Percentiles rank a stretch among this genome's conserved stretches.
phyloP scores from a whole-genome alignment of 2,329 filamentous ascomycete genomes.

The Truncatella angustata region DNA sequence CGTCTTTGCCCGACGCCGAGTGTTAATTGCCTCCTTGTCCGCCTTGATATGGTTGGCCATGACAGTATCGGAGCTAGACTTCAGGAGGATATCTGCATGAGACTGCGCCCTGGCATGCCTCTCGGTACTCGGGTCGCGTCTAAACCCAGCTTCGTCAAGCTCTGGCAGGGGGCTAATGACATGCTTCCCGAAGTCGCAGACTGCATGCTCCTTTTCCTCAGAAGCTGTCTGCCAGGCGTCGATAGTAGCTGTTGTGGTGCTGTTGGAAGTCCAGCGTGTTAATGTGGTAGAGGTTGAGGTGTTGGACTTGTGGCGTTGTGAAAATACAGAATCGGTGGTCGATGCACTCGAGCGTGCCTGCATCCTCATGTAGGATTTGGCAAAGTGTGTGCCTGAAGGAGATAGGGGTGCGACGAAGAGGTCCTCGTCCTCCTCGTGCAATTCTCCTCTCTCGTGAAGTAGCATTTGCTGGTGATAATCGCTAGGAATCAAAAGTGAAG shows the following conservation, averaged over 20 bases:
- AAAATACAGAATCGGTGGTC: constrained; percentile 50
- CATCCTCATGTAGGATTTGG: constrained; percentile 20
- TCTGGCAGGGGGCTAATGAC: constrained; percentile 6
- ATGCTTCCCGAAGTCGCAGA: constrained; percentile 13
- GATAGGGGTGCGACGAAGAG: constrained; percentile 29
- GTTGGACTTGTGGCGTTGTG: constrained; percentile 51
- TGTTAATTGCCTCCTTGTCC: constrained; percentile 19
- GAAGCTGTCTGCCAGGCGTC: constrained; percentile 20
- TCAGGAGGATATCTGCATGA: constrained; percentile 23
- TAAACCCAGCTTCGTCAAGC: constrained; percentile 6
- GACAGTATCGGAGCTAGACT: constrained; percentile 12
- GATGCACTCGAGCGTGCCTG: constrained; percentile 52
- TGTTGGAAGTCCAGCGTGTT: constrained; percentile 54
- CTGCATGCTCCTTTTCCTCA: constrained; percentile 15
- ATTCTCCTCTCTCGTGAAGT: constrained; percentile 31
- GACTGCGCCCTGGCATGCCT: constrained; percentile 28
- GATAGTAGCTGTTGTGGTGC: constrained; percentile 38
- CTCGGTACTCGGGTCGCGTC: constrained; percentile 19
- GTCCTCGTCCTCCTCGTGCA: constrained; percentile 31
- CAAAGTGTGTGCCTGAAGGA: constrained; percentile 27
- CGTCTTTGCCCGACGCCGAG: constrained; percentile 29
- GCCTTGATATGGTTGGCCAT: constrained; percentile 13
- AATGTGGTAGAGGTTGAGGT: constrained; percentile 53
- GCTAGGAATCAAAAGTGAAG: constrained; percentile 59
- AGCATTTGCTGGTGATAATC: constrained; percentile 58